phyloP scores from a whole-genome alignment of 805 yeast genomes.

The Lipomyces starkeyi region DNA sequence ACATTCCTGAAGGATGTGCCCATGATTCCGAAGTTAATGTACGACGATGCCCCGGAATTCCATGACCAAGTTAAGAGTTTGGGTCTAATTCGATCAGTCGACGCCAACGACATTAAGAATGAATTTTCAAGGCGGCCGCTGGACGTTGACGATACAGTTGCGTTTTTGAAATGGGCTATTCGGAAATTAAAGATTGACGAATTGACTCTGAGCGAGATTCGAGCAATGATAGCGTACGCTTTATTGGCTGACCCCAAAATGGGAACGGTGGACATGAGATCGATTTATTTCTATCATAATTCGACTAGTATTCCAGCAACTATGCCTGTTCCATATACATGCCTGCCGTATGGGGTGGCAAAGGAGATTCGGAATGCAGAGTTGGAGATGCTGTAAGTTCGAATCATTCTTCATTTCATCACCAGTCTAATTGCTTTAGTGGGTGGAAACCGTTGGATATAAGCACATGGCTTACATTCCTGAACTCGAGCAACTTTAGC shows the following conservation, averaged over 20 bases:
- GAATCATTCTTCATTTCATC: not conserved
- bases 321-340: conserved; percentile 44
- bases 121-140: conserved; percentile 45
- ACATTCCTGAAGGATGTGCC: conserved; percentile 42
- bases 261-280: conserved; percentile 39
- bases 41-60: conserved; percentile 40
- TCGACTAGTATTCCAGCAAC: conserved; percentile 38
- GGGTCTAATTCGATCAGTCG: conserved; percentile 40
- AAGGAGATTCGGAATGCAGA: conserved; percentile 32
- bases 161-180: conserved; percentile 44
- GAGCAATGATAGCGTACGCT: conserved; percentile 37
- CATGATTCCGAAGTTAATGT: conserved; percentile 39
- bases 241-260: conserved; percentile 38
- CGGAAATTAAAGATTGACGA: conserved; percentile 27
- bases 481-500: conserved; percentile 18
- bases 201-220: conserved; percentile 29
- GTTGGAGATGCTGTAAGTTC: conserved; percentile 37
- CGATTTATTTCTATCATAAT: conserved; percentile 41
- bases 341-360: conserved; percentile 43
- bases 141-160: conserved; percentile 30
- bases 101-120: conserved; percentile 40
- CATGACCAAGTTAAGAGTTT: conserved; percentile 40
- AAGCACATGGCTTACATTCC: conserved; percentile 39
- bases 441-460: conserved; percentile 43
- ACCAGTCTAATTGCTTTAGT: conserved; percentile 5